Conservation (phyloP, 2,329 filamentous ascomycete genomes). For the Aspergillus vadensis region DNA sequence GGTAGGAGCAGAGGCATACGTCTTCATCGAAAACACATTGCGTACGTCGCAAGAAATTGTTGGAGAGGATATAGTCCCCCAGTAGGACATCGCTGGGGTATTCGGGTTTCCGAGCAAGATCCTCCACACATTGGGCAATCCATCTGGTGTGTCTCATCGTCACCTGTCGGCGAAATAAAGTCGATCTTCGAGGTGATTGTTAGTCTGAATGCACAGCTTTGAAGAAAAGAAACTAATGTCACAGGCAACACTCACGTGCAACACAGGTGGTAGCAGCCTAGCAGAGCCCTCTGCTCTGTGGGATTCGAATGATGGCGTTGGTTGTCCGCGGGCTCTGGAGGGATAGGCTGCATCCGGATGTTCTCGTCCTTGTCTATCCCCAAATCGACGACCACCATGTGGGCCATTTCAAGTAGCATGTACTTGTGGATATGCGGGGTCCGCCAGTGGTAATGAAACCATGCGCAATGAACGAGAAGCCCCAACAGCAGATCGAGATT, state of each 20-base stretch:
- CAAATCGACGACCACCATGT: conserved; percentile 11
- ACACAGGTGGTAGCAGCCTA: conserved; percentile 15
- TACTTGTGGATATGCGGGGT: conserved; percentile 15
- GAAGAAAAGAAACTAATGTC: too few relatives aligned
- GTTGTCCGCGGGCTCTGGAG: neutral
- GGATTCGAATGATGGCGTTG: neutral
- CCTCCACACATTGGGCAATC: conserved; percentile 12
- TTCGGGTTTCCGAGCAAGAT: conserved; percentile 3
- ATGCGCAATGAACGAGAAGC: conserved; percentile 16
- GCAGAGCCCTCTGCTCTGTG: conserved; percentile 9
- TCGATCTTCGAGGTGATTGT: neutral
- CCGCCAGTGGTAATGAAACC: conserved; percentile 17
- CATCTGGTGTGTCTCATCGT: conserved; percentile 15
- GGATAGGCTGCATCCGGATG: conserved; percentile 6
- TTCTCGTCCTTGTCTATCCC: conserved; percentile 1
- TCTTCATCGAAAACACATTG: neutral
- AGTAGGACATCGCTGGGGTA: conserved; percentile 13
- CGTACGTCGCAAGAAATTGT: neutral
- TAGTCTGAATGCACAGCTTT: neutral
- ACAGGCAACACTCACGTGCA: conserved; percentile 4
- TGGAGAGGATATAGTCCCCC: conserved; percentile 4
- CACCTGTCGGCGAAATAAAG: conserved; percentile 14
- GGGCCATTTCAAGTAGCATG: conserved; percentile 10
- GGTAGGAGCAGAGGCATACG: neutral
- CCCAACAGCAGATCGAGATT: conserved; percentile 15